Conservation (phyloP, 2,329 filamentous ascomycete genomes). For the Arachnopeziza araneosa region DNA sequence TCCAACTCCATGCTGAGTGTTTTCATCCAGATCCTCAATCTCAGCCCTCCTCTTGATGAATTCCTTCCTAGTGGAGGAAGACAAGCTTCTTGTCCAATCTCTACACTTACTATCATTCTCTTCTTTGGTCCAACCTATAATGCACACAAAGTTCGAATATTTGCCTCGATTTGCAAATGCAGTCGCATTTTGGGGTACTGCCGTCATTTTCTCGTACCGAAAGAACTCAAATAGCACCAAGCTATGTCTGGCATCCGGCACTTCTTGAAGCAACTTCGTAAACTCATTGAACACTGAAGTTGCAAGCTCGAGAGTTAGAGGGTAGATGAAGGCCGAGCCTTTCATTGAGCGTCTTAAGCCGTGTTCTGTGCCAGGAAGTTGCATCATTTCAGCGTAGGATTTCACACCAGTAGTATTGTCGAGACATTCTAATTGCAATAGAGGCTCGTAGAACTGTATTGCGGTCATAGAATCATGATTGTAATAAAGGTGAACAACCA, state of each 20-base stretch:
- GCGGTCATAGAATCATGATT: constrained; percentile 32
- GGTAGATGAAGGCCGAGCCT: constrained; percentile 32
- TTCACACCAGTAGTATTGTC: constrained; percentile 23
- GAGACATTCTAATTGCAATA: constrained; percentile 29
- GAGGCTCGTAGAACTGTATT: constrained; percentile 22
- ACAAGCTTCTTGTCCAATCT: constrained; percentile 12
- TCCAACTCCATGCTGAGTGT: constrained; percentile 10
- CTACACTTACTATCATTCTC: constrained; percentile 9
- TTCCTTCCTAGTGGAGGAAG: constrained; percentile 2
- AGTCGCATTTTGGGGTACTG: constrained; percentile 18
- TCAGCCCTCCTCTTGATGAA: constrained; percentile 3
- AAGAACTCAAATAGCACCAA: constrained; percentile 21
- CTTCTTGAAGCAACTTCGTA: constrained; percentile 22
- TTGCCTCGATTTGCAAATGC: constrained; percentile 27
- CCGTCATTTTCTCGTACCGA: constrained; percentile 14
- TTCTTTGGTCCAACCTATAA: constrained; percentile 27
- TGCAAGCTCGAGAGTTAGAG: constrained; percentile 26
- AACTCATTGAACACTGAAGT: constrained; percentile 26
- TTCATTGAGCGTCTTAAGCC: constrained; percentile 36
- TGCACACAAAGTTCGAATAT: constrained; percentile 22
- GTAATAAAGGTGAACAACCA: constrained; percentile 26
- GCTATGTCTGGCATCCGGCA: constrained; percentile 17
- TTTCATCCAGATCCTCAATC: constrained; percentile 3
- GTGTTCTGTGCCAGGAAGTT: constrained; percentile 28
- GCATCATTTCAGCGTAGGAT: constrained; percentile 32